Base-by-base conservation (phyloP, 148 eudicot species). In the Silene conica region DNA sequence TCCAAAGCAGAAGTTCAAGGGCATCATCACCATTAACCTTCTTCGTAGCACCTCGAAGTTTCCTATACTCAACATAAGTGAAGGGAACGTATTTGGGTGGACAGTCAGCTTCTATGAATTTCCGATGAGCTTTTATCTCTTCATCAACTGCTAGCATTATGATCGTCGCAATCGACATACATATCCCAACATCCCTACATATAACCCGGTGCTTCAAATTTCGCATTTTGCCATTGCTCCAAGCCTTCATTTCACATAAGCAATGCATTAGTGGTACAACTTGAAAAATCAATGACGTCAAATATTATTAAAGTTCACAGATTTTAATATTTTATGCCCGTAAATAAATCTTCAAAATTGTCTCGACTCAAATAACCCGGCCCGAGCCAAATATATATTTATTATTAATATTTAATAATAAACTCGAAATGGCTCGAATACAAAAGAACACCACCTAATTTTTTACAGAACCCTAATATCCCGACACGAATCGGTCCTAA, bases 201-300 rank as follows among this genome's bases (percentile, higher is more conserved):
- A 69, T 63, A 7, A 87, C 90, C 58, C 85, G 73, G 41, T 91
- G 92, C 69, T 83, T 76, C 80, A 91, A 82, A 16, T 71, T 86
- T 64, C 75, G 72, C 45, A 91, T 74, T 60, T 83, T 83, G 46
- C 97, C 94, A 28, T 91, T 91, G 80, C 97, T 86, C 97, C 94
- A 89, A 21, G 76, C 83, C 90, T 82, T 26, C 69, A 48, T 21
- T 54, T 22, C 50, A 62, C 58, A 65, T 38, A 26, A 74, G 8
- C 45, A 76, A 31, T 13, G n/a, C 9, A 59, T 18, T 16, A 21
- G 5, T 31, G n/a, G n/a, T n/a, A 31, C 34, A 31, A 31, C 4
- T 31, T 31, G 4, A 4, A 46, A 12, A 10, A 46, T 8, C 13
- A 6, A 46, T 46, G 12, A 46, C n/a, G n/a, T n/a, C n/a, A n/a